Evolutionary conservation across 805 yeast species (phyloP).

Genomic region (Lachancea nothofagi): DNA sequence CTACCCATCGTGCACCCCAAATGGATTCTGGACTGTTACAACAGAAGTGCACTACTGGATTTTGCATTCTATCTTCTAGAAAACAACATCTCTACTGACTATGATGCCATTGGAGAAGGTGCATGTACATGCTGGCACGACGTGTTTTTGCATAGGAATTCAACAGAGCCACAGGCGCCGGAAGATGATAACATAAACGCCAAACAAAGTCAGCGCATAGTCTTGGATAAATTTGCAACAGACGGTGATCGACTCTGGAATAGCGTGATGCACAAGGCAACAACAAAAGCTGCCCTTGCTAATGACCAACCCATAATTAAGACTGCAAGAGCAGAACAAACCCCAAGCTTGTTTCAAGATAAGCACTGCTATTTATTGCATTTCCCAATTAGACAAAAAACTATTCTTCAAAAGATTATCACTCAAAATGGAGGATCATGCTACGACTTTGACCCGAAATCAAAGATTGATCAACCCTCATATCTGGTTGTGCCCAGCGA

Average conservation of each 20-base stretch:
- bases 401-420: conserved; percentile 23
- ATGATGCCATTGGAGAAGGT: conserved; percentile 30
- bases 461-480: conserved; percentile 1
- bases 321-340: background rate
- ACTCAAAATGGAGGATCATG: no score
- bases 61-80: conserved; percentile 32
- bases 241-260: conserved; percentile 29
- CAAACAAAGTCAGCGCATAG: conserved; percentile 4
- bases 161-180: background rate
- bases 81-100: conserved; percentile 16
- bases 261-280: conserved; percentile 20
- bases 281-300: conserved; percentile 1
- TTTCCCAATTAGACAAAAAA: conserved; percentile 18
- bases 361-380: conserved; percentile 15
- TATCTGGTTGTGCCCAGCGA: conserved; percentile 25
- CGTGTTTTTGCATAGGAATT: conserved; percentile 2
- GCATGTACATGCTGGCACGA: conserved; percentile 30
- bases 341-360: conserved; percentile 13
- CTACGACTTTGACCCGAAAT: conserved; percentile 24
- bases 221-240: conserved; percentile 24
- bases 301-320: background rate
- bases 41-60: conserved; percentile 37
- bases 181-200: background rate
- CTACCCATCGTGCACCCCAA: conserved; percentile 39
- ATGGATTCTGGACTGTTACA: conserved; percentile 41